Evolutionary conservation across 1,139 yeast genomes (phyloP), one percentile per base, ranked within the genome.

Genomic region (Candida tunisiensis): DNA sequence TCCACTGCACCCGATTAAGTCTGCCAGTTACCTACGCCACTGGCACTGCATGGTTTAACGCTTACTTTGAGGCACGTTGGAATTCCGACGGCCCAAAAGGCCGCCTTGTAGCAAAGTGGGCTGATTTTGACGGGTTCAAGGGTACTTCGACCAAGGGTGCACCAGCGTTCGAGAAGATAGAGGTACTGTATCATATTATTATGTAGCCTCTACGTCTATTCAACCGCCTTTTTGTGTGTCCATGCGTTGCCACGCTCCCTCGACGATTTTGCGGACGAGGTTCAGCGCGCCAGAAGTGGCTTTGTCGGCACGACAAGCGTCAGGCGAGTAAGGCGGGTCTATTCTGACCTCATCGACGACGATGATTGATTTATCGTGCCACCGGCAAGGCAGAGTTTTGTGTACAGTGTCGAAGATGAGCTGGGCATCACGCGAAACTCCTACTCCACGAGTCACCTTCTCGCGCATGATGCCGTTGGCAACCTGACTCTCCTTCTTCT

Each of bases 221-320:
- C 41, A 73, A 26, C 82, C 82, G n/a, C 82, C 82, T 41, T 69
- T 68, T 37, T 57, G 60, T 32, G 60, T 47, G 33, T 63, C 70
- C 33, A 67, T 47, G 33, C 60, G 63, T 25, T 58, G 53, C 71
- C 77, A 68, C 19, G 66, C 65, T 32, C 66, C 71, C 33, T 62
- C 63, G 15, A 74, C 65, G 28, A 69, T 61, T 37, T 61, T 58
- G 41, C 60, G 62, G 15, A 74, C 65, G 33, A 67, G 53, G 12
- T 55, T 53, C 18, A 62, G 42, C 12, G 69, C 62, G 26, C 51
- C 54, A 6, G 61, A 47, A 17, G 49, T 46, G 9, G 54, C 53
- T 3, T 49, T 40, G 26, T 39, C 47, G 11, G 51, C 47, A 19
- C 39, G 40, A 34, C 62, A 57, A 29, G 49, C 48, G 14, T 53